Conservation (phyloP, 148 eudicot genomes). For the Camellia sinensis region DNA sequence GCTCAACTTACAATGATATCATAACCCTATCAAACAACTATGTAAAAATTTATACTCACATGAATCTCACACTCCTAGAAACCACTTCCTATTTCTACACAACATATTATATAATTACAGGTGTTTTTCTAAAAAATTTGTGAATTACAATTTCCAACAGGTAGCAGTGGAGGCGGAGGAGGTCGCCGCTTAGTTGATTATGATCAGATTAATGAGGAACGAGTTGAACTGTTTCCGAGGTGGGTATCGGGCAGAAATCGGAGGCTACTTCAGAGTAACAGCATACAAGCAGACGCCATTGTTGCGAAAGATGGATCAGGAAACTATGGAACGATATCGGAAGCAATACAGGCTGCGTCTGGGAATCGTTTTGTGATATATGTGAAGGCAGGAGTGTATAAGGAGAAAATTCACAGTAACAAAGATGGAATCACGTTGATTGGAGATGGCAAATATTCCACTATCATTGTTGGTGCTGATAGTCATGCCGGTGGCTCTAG, state of each 20-base stretch:
- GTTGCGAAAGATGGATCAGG: conserved; percentile 32
- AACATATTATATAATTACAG: too few species aligned
- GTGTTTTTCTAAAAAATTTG: too few species aligned
- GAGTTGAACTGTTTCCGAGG: conserved; percentile 9
- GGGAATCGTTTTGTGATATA: conserved; percentile 28
- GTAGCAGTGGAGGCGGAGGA: too few species aligned
- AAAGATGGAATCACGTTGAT: conserved; percentile 32
- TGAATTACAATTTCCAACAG: too few species aligned
- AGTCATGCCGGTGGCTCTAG: conserved; percentile 16
- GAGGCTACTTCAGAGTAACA: conserved; percentile 19
- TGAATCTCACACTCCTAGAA: too few species aligned
- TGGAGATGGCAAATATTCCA: conserved; percentile 31
- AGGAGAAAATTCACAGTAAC: conserved; percentile 19
- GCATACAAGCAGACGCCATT: conserved; percentile 15
- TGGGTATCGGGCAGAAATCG: conserved; percentile 25
- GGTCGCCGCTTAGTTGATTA: background rate
- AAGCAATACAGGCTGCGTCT: conserved; percentile 24
- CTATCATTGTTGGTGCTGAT: conserved; percentile 14
- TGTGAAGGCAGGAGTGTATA: conserved; percentile 25
- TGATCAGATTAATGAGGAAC: background rate
- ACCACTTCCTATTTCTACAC: too few species aligned
- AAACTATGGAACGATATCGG: conserved; percentile 18
- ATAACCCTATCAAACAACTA: too few species aligned
- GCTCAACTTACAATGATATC: too few species aligned
- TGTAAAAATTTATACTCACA: too few species aligned